These are phyloP conservation scores for Cystobasidium tubakii DNA, from an alignment of 768 basidiomycete species.

Conservation along the genomic window DNA sequence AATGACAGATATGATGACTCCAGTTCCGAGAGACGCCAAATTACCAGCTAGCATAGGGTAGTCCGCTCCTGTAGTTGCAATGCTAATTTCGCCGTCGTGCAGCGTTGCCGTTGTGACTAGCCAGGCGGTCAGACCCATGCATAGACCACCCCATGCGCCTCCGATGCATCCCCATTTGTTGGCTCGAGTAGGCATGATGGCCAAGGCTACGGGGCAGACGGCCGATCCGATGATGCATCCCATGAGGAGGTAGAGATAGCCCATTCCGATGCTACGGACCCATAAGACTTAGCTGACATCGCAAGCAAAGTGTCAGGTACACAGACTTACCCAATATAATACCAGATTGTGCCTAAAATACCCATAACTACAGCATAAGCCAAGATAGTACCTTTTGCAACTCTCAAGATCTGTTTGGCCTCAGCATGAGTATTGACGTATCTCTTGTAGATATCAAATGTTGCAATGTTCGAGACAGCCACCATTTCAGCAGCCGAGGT, in stretches of 20 bases:
- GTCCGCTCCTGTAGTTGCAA: slow-evolving; percentile 53
- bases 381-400: slow-evolving; percentile 19
- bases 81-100: slow-evolving; percentile 66
- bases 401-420: slow-evolving; percentile 50
- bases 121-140: slow-evolving; percentile 62
- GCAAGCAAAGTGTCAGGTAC: no score
- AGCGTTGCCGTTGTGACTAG: slow-evolving; percentile 69
- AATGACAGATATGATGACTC: slow-evolving; percentile 66
- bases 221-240: slow-evolving; percentile 27
- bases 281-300: no score
- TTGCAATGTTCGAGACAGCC: slow-evolving; percentile 74
- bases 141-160: slow-evolving; percentile 53
- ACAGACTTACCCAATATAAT: slow-evolving; percentile 30
- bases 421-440: slow-evolving; percentile 79
- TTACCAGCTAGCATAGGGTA: slow-evolving; percentile 77
- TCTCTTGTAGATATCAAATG: slow-evolving; percentile 76
- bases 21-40: slow-evolving; percentile 73
- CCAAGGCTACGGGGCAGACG: slow-evolving; percentile 21
- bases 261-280: no score
- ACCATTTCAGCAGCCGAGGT: slow-evolving; percentile 86
- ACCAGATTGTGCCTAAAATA: slow-evolving; percentile 51
- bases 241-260: slow-evolving; percentile 35
- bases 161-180: slow-evolving; percentile 76
- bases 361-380: slow-evolving; percentile 50
- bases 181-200: slow-evolving; percentile 64